These are phyloP conservation scores for Mycena epipterygia DNA, from an alignment of 768 basidiomycete genomes.

Conservation along the genomic window DNA sequence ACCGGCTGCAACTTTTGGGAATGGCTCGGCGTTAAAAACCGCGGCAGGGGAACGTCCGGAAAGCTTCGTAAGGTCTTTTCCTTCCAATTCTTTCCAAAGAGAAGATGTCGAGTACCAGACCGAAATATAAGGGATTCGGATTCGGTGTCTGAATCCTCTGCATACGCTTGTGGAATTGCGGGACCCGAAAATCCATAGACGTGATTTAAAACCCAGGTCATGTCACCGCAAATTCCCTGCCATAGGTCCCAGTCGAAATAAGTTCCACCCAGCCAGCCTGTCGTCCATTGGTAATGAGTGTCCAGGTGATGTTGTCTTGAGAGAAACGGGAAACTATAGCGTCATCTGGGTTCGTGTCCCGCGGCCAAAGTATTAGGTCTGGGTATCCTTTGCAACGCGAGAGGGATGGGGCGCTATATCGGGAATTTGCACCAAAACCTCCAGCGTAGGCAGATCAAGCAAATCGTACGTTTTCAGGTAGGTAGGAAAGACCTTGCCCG, in stretches of 20 bases:
- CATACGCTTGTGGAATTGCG: neutral
- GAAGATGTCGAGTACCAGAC: neutral
- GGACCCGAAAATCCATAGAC: neutral
- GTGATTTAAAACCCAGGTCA: slow-evolving; percentile 4
- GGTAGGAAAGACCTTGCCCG: no score
- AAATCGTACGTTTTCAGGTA: no score
- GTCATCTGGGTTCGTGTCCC: neutral
- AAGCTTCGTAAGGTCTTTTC: neutral
- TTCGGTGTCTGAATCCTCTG: neutral
- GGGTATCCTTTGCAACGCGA: neutral
- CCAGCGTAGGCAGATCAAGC: no score
- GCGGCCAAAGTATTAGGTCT: neutral
- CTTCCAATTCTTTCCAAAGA: neutral
- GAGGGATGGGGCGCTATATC: neutral
- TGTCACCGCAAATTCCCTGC: neutral
- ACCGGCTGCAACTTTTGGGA: neutral
- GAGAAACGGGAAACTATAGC: neutral
- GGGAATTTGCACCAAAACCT: no score
- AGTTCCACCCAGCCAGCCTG: neutral
- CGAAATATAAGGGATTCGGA: neutral
- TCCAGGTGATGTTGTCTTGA: neutral
- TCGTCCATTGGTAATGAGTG: neutral
- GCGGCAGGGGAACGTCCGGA: neutral
- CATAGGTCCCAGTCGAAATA: neutral
- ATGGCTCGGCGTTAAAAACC: neutral